Evolutionary conservation across 176 grass and related monocot genomes (phyloP).

Genomic region (Oryza brachyantha): DNA sequence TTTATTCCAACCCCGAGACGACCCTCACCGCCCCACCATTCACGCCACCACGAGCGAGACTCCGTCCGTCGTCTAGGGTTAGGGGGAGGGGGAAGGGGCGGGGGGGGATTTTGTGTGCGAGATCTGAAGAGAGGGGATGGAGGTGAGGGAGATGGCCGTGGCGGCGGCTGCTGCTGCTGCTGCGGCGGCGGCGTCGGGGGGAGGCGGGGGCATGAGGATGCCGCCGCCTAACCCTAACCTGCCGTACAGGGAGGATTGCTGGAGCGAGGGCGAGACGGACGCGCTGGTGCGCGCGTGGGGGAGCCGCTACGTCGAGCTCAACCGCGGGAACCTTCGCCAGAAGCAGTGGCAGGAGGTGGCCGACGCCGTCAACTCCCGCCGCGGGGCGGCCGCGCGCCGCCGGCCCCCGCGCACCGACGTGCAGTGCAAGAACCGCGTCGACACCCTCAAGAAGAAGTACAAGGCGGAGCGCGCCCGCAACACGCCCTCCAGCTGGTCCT

Average conservation of each 20-base stretch:
- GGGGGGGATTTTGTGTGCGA: constrained; percentile 11
- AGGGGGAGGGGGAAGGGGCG: too few species aligned
- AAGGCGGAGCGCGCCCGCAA: constrained; percentile 71
- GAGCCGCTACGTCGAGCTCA: constrained; percentile 79
- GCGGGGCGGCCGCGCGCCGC: constrained; percentile 47
- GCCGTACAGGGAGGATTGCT: constrained; percentile 97
- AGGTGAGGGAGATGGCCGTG: constrained; percentile 44
- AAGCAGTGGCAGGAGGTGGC: constrained; percentile 99
- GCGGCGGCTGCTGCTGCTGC: constrained; percentile 28
- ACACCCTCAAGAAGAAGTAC: constrained; percentile 99
- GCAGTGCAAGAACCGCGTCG: constrained; percentile 99
- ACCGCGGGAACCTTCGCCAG: constrained; percentile 94
- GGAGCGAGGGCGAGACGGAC: constrained; percentile 96
- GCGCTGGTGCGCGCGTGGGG: constrained; percentile 87
- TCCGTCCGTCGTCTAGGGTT: constrained; percentile 1
- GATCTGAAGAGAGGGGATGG: constrained; percentile 37
- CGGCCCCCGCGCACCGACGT: constrained; percentile 89
- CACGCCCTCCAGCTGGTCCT: constrained; percentile 57
- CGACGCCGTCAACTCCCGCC: constrained; percentile 67
- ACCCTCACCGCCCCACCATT: constrained; percentile 10
- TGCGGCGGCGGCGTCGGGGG: constrained; percentile 12
- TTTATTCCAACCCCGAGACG: constrained; percentile 43
- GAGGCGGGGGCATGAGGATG: constrained; percentile 26
- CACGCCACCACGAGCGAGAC: constrained; percentile 23
- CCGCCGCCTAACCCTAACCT: constrained; percentile 75